Evolutionary conservation across 2,329 filamentous ascomycete genomes (phyloP), one percentile per base, ranked within the genome.

Genomic region (Scedosporium minutisporum): DNA sequence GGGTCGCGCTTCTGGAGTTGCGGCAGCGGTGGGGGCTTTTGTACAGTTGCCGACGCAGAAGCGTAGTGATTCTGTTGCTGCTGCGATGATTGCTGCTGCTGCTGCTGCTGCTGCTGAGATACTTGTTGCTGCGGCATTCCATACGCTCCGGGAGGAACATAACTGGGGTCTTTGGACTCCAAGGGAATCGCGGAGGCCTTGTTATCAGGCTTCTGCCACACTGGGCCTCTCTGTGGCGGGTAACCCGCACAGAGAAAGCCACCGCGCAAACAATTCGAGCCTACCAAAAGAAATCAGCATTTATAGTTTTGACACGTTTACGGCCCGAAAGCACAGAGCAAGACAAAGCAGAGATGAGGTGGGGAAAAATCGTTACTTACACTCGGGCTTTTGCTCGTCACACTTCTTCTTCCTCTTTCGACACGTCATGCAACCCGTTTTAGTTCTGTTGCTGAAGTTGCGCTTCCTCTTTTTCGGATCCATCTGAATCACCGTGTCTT

Each of bases 361-460:
- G 3, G 58, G 4, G 5, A 44, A 44, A 14, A 29, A 16, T 18
- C 23, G 62, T 9, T 14, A 80, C 89, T 81, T 80, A 96, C 95
- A 97, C 74, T 91, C 87, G 27, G 95, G 95, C 74, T 96, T 96
- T 62, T 84, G 84, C 78, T 97, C 95, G 72, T 97, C 93, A 71
- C 95, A 97, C 76, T 97, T 97, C 85, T 97, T 97, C 82, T 97
- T 97, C 64, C 93, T 84, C 71, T 86, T 85, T 64, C 93, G 84
- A 73, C 93, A 97, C 5, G 93, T 97, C 75, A 96, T 86, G 73
- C 93, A 97, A 38, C 93, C 92, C 9, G 93, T 97, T 77, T 97
- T 97, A 21, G 93, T 97, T 64, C 93, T 84, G 74, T 97, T 96
- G 77, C 91, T 96, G 71, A 97, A 97, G 70, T 91, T 90, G 46